A percentile compares a stretch with the other conserved stretches of the same genome.
phyloP scores from a whole-genome alignment of 805 yeast species.

The Candida gorgasii region DNA sequence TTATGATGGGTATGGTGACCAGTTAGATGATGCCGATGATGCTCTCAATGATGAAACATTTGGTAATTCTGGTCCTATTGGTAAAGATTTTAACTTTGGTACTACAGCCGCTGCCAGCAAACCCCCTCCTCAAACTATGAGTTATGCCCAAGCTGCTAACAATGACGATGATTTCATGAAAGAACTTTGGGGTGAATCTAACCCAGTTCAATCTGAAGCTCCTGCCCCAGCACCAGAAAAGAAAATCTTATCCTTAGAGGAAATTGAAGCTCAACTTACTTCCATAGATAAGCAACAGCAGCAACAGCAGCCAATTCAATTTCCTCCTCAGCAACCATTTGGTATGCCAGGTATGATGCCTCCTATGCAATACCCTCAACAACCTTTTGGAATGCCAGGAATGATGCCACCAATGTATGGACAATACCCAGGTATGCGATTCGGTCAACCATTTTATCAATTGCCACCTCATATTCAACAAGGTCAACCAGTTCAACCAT shows the following conservation, averaged over 20 bases:
- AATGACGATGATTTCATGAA: constrained; percentile 46
- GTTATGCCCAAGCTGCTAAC: constrained; percentile 44
- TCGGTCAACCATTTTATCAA: constrained; percentile 17
- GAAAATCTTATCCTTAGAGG: constrained; percentile 71
- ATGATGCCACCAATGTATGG: constrained; percentile 19
- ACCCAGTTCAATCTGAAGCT: constrained; percentile 22
- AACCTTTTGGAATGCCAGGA: constrained; percentile 6
- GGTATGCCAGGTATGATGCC: constrained; percentile 45
- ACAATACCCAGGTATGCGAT: constrained; percentile 15
- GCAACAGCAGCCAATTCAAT: constrained; percentile 21
- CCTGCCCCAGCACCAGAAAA: constrained; percentile 27
- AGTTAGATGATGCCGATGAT: constrained; percentile 66
- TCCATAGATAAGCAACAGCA: constrained; percentile 39
- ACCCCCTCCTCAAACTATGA: constrained; percentile 27
- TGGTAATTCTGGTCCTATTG: constrained; percentile 53
- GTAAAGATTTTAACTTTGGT: constrained; percentile 68
- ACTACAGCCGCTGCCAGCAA: constrained; percentile 15
- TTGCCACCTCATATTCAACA: constrained; percentile 13
- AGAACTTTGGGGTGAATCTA: constrained; percentile 44
- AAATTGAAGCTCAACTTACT: constrained; percentile 77
- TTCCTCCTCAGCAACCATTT: constrained; percentile 32
- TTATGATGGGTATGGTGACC: constrained; percentile 76
- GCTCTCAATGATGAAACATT: constrained; percentile 81
- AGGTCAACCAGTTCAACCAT: constrained; percentile 6
- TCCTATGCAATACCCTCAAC: constrained; percentile 20